These are phyloP conservation scores for Fagopyrum tataricum DNA, from an alignment of 148 eudicot species.

Conservation along the genomic window DNA sequence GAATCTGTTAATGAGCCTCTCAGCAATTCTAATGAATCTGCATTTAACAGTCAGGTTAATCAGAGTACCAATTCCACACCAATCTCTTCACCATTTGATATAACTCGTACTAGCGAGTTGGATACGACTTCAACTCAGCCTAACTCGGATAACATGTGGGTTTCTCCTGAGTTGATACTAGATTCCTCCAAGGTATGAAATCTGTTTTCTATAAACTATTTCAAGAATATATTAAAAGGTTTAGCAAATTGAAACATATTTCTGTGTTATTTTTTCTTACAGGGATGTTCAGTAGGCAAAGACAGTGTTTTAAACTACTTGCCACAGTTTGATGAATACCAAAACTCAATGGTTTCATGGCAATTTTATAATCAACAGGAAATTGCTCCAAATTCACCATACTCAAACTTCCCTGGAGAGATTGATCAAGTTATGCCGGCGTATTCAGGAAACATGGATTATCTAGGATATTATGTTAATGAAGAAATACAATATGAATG, in stretches of 20 bases:
- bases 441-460: constrained; percentile 9
- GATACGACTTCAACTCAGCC: constrained; percentile 38
- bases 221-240: background rate
- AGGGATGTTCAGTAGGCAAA: constrained; percentile 52
- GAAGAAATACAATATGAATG: constrained; percentile 8
- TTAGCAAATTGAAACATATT: background rate
- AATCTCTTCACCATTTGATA: constrained; percentile 44
- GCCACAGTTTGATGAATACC: constrained; percentile 33
- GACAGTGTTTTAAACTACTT: constrained; percentile 24
- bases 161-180: constrained; percentile 60
- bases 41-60: constrained; percentile 25
- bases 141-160: constrained; percentile 40
- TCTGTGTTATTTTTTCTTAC: constrained; percentile 11
- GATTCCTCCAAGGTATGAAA: constrained; percentile 68
- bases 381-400: constrained; percentile 26
- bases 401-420: constrained; percentile 8
- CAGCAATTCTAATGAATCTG: constrained; percentile 29
- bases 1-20: constrained; percentile 34
- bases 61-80: constrained; percentile 55
- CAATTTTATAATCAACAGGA: constrained; percentile 40
- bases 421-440: constrained; percentile 8
- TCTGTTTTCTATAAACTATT: background rate
- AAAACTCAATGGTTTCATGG: constrained; percentile 36
- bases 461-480: constrained; percentile 11
- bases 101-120: constrained; percentile 31